Percentiles rank a stretch among this genome's conserved stretches.
phyloP scores from a whole-genome alignment of 2,329 filamentous ascomycete species.

The Amauroascus niger region DNA sequence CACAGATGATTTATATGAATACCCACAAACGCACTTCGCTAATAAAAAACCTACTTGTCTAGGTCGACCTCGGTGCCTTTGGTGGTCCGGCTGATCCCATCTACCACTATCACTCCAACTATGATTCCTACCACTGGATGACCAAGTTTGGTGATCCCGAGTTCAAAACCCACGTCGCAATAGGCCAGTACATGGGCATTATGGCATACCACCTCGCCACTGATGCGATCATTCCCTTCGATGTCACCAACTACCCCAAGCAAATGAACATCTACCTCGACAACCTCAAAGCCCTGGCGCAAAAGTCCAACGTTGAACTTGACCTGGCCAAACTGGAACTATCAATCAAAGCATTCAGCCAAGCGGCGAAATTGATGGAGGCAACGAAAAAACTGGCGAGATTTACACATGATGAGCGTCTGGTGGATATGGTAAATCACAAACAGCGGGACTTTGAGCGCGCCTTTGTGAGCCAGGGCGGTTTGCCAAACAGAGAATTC shows the following conservation, averaged over 20 bases:
- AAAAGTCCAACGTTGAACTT: conserved; percentile 15
- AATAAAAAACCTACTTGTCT: background rate
- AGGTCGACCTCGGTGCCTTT: conserved; percentile 36
- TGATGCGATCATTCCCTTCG: conserved; percentile 33
- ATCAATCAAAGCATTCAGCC: conserved; percentile 32
- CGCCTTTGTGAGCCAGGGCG: conserved; percentile 40
- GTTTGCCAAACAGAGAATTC: conserved; percentile 37
- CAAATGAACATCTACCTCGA: conserved; percentile 30
- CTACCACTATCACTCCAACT: conserved; percentile 42
- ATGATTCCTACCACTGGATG: conserved; percentile 46
- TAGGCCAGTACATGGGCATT: conserved; percentile 40
- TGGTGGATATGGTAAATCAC: conserved; percentile 32
- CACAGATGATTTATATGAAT: background rate
- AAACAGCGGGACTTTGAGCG: conserved; percentile 40
- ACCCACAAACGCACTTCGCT: background rate
- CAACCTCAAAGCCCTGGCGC: conserved; percentile 27
- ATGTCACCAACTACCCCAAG: conserved; percentile 32
- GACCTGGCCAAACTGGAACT: conserved; percentile 21
- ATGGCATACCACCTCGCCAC: conserved; percentile 36
- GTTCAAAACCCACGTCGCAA: conserved; percentile 42
- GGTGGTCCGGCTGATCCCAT: conserved; percentile 33
- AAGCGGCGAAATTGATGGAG: conserved; percentile 17
- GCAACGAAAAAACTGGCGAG: conserved; percentile 10
- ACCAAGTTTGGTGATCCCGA: conserved; percentile 42
- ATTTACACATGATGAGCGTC: conserved; percentile 7